phyloP scores from a whole-genome alignment of 1,284 basidiomycete genomes.

The Papiliotrema nemorosa region DNA sequence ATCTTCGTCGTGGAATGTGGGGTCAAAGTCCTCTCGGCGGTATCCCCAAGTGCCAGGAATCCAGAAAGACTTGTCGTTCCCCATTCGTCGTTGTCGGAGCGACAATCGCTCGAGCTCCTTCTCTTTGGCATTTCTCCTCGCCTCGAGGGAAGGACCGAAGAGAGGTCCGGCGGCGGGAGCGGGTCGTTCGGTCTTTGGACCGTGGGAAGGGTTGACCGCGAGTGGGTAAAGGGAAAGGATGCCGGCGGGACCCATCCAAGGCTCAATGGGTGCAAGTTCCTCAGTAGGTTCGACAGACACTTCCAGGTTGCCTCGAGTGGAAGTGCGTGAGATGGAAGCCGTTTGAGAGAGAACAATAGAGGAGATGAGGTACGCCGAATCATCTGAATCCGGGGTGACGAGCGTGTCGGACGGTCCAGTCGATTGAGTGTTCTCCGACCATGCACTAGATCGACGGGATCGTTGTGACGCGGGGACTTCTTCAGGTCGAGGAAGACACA shows the following conservation, averaged over 20 bases:
- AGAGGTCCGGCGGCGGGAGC: conserved; percentile 31
- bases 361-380: conserved; percentile 2
- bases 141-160: conserved; percentile 32
- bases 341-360: conserved; percentile 3
- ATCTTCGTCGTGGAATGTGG: conserved; percentile 12
- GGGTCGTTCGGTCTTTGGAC: conserved; percentile 7
- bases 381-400: conserved; percentile 18
- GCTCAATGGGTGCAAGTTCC: conserved; percentile 36
- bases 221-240: conserved; percentile 46
- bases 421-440: conserved; percentile 8
- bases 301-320: conserved; percentile 6
- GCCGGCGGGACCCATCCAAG: conserved; percentile 44
- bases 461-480: conserved; percentile 4
- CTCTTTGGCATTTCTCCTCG: conserved; percentile 24
- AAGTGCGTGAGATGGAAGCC: not conserved
- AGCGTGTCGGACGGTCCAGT: conserved; percentile 13
- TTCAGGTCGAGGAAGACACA: conserved; percentile 17
- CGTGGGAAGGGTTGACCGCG: conserved; percentile 34
- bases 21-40: conserved; percentile 24
- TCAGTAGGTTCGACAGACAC: not conserved
- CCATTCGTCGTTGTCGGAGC: conserved; percentile 26
- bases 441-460: conserved; percentile 4
- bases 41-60: conserved; percentile 22
- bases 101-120: conserved; percentile 27
- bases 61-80: conserved; percentile 22